Evolutionary conservation across 176 grass and related monocot species (phyloP).

Genomic region (Oryza australiensis): DNA sequence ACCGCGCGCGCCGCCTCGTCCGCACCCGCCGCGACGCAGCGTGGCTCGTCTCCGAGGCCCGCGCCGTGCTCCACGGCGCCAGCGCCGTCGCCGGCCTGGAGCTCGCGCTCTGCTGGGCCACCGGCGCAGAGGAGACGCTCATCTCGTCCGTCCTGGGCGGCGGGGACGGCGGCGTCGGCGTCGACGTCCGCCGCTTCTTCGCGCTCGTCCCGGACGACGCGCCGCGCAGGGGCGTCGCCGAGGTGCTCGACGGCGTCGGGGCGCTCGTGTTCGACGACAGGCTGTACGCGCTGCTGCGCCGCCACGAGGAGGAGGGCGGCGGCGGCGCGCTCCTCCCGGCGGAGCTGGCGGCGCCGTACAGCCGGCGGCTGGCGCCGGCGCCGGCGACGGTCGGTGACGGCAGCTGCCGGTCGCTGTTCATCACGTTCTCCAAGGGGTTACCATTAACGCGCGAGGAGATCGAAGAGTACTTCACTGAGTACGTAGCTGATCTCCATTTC

Average conservation of each 20-base stretch:
- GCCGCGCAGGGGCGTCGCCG: slow-evolving; percentile 26
- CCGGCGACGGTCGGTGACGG: neutral
- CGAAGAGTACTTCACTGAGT: slow-evolving; percentile 65
- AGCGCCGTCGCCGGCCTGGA: neutral
- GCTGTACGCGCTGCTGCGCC: slow-evolving; percentile 45
- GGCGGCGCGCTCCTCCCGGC: slow-evolving; percentile 30
- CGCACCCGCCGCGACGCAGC: slow-evolving; percentile 28
- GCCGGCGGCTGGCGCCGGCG: neutral
- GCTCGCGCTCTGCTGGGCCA: neutral
- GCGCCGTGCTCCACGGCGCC: slow-evolving; percentile 37
- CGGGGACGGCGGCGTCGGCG: neutral
- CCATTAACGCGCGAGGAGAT: slow-evolving; percentile 66
- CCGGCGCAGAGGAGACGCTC: slow-evolving; percentile 5
- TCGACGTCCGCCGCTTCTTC: slow-evolving; percentile 37
- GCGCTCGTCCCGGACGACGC: slow-evolving; percentile 30
- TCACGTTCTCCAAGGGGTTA: slow-evolving; percentile 82
- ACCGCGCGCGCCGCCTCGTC: neutral
- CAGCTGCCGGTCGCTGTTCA: slow-evolving; percentile 61
- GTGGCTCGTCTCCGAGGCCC: slow-evolving; percentile 49
- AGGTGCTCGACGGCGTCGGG: slow-evolving; percentile 47
- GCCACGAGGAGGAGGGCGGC: slow-evolving; percentile 28
- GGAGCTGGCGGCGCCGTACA: slow-evolving; percentile 39
- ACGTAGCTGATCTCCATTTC: slow-evolving; percentile 25
- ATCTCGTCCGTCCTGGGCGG: slow-evolving; percentile 23
- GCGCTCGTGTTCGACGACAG: slow-evolving; percentile 65